A percentile compares a stretch with the other conserved stretches of the same genome.
Evolutionary conservation across 352 stramenopile genomes (phyloP).

Genomic region (Peronospora destructor): DNA sequence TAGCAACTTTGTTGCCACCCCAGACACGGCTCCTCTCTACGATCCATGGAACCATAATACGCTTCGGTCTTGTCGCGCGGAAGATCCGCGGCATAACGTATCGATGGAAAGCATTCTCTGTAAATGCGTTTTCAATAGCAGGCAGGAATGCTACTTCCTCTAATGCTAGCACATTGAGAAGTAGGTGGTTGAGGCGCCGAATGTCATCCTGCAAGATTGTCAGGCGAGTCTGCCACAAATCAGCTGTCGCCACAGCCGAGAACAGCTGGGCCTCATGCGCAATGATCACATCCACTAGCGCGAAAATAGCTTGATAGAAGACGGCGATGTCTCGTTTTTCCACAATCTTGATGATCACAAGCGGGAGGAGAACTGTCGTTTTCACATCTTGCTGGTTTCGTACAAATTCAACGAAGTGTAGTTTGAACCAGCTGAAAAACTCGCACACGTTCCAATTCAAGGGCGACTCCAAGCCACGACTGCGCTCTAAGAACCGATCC

Average conservation of each 20-base stretch:
- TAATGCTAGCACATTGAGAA: conserved; percentile 56
- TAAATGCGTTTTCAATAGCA: conserved; percentile 58
- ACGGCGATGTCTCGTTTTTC: conserved; percentile 58
- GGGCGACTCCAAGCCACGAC: conserved; percentile 33
- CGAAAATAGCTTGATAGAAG: conserved; percentile 60
- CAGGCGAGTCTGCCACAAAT: conserved; percentile 42
- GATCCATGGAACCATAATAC: conserved; percentile 74
- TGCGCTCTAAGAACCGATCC: conserved; percentile 70
- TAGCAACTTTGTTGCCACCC: conserved; percentile 50
- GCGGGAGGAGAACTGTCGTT: conserved; percentile 48
- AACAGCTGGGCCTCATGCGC: conserved; percentile 52
- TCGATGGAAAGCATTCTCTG: conserved; percentile 55
- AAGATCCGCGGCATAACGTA: conserved; percentile 77
- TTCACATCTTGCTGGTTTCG: conserved; percentile 69
- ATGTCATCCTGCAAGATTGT: conserved; percentile 59
- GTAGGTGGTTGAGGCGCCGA: conserved; percentile 58
- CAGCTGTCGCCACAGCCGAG: conserved; percentile 37
- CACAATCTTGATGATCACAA: conserved; percentile 52
- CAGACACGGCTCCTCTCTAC: conserved; percentile 68
- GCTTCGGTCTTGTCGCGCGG: conserved; percentile 52
- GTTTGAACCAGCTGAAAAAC: conserved; percentile 80
- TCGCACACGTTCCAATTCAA: conserved; percentile 52
- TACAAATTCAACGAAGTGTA: conserved; percentile 75
- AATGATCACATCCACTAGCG: conserved; percentile 50
- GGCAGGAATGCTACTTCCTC: conserved; percentile 62